phyloP scores from a whole-genome alignment of 2,329 filamentous ascomycete species.

The Monosporascus sp. region DNA sequence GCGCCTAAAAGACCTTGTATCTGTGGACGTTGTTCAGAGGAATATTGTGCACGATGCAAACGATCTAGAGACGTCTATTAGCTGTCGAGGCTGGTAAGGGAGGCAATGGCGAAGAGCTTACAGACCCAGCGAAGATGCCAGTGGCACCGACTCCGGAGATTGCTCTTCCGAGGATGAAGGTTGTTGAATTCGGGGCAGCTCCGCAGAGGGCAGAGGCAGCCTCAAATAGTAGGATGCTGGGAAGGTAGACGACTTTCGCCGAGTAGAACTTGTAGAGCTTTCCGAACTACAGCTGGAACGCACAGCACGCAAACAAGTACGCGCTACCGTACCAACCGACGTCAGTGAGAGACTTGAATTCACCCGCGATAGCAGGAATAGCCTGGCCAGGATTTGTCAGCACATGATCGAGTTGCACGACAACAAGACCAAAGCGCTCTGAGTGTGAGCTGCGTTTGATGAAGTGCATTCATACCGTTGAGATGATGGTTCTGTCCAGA shows the following conservation, averaged over 20 bases:
- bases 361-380: conserved; percentile 21
- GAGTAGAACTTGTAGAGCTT: conserved; percentile 20
- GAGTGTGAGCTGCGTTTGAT: no score
- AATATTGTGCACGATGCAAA: conserved; percentile 11
- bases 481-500: no score
- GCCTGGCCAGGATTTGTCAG: conserved; percentile 1
- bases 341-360: conserved; percentile 20
- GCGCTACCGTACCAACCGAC: conserved; percentile 25
- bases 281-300: conserved; percentile 20
- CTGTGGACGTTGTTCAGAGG: conserved; percentile 12
- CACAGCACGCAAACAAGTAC: conserved; percentile 19
- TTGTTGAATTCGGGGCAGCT: conserved; percentile 19
- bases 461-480: no score
- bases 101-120: background rate
- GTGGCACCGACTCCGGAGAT: conserved; percentile 14
- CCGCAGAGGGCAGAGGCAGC: conserved; percentile 24
- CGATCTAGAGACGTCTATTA: conserved; percentile 17
- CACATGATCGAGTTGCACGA: no score
- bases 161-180: conserved; percentile 23
- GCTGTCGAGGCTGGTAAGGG: conserved; percentile 3
- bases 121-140: conserved; percentile 3
- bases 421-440: no score
- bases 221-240: conserved; percentile 10
- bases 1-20: conserved; percentile 29
- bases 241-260: conserved; percentile 14